phyloP scores from a whole-genome alignment of 192 early-diverging fungal genomes.

The Umbelopsis sp. region DNA sequence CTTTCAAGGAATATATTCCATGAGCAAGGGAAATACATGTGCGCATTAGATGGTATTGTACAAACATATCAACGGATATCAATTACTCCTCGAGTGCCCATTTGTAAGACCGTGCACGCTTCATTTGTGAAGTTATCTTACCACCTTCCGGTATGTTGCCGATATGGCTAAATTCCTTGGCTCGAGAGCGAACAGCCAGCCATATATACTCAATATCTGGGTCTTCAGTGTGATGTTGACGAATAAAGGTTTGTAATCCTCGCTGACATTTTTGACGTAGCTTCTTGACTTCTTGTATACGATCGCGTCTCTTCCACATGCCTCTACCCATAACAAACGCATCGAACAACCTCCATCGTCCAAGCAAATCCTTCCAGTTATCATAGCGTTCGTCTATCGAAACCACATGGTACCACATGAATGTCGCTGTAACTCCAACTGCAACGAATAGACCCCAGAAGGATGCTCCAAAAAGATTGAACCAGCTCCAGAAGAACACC shows the following conservation, averaged over 20 bases:
- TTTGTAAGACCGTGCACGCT: slow-evolving; percentile 30
- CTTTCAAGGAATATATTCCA: background rate
- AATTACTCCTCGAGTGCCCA: slow-evolving; percentile 37
- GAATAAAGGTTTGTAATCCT: slow-evolving; percentile 18
- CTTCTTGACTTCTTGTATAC: slow-evolving; percentile 31
- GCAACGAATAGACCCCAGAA: slow-evolving; percentile 39
- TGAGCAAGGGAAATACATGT: background rate
- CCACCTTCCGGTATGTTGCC: background rate
- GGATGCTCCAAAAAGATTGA: slow-evolving; percentile 29
- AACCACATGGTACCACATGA: slow-evolving; percentile 48
- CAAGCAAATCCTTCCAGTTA: slow-evolving; percentile 37
- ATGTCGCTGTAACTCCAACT: slow-evolving; percentile 24
- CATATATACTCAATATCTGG: slow-evolving; percentile 26
- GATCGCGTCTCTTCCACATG: slow-evolving; percentile 38
- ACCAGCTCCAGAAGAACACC: slow-evolving; percentile 44
- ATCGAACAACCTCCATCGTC: slow-evolving; percentile 43
- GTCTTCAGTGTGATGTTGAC: slow-evolving; percentile 13
- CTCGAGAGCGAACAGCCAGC: slow-evolving; percentile 24
- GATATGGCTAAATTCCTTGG: slow-evolving; percentile 20
- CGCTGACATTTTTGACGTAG: slow-evolving; percentile 24
- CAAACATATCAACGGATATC: background rate
- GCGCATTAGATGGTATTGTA: background rate
- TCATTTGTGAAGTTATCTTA: background rate
- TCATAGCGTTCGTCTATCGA: slow-evolving; percentile 42
- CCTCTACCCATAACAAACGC: slow-evolving; percentile 41